Evolutionary conservation across 2,329 filamentous ascomycete species (phyloP).

Genomic region (Hypocreales sp.): DNA sequence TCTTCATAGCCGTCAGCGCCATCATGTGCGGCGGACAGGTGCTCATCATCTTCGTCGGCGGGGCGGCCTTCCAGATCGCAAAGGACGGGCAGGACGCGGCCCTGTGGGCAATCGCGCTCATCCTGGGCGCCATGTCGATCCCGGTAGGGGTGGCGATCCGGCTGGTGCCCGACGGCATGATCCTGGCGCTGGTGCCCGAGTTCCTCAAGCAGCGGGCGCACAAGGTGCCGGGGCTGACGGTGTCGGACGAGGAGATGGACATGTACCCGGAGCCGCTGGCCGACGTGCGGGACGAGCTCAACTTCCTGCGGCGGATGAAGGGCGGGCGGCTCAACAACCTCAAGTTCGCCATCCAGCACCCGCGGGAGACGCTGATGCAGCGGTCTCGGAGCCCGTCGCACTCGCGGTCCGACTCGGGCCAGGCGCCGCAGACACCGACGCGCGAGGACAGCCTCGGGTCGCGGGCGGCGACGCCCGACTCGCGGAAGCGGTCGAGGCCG

Average conservation of each 20-base stretch:
- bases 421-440: slow-evolving; percentile 46
- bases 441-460: slow-evolving; percentile 35
- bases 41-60: slow-evolving; percentile 80
- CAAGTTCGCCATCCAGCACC: slow-evolving; percentile 63
- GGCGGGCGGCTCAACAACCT: slow-evolving; percentile 71
- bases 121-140: slow-evolving; percentile 72
- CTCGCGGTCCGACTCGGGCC: slow-evolving; percentile 48
- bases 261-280: slow-evolving; percentile 57
- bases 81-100: slow-evolving; percentile 37
- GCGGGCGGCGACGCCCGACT: slow-evolving; percentile 39
- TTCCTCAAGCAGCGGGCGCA: slow-evolving; percentile 32
- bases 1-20: slow-evolving; percentile 73
- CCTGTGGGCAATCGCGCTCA: slow-evolving; percentile 79
- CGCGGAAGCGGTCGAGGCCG: slow-evolving; percentile 50
- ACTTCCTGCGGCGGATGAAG: slow-evolving; percentile 65
- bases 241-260: slow-evolving; percentile 53
- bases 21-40: slow-evolving; percentile 84
- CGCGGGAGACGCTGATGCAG: slow-evolving; percentile 51
- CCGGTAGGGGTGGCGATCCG: slow-evolving; percentile 72
- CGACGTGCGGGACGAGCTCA: slow-evolving; percentile 66
- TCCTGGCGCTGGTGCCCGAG: slow-evolving; percentile 36
- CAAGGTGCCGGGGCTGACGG: slow-evolving; percentile 36
- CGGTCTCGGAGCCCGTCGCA: slow-evolving; percentile 47
- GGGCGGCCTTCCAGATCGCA: slow-evolving; percentile 61
- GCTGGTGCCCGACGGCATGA: slow-evolving; percentile 59